These are phyloP conservation scores for Pseudomassariella vexata DNA, from an alignment of 2,329 filamentous ascomycete species.

Conservation along the genomic window DNA sequence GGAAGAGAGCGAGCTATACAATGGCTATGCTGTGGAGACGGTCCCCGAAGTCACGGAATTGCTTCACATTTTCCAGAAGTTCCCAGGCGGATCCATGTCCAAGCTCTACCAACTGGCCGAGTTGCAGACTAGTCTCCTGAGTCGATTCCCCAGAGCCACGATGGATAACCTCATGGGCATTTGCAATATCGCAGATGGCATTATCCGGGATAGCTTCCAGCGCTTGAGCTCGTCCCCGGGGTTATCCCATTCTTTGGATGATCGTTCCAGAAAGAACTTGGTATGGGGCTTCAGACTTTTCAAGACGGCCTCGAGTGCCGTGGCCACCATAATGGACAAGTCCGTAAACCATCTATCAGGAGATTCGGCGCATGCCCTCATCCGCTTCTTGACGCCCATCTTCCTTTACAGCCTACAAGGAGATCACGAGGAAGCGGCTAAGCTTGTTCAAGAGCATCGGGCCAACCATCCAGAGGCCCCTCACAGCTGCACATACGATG, in stretches of 20 bases:
- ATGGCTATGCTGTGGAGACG: conserved; percentile 23
- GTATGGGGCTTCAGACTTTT: conserved; percentile 38
- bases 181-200: conserved; percentile 17
- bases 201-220: conserved; percentile 23
- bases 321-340: conserved; percentile 47
- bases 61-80: conserved; percentile 35
- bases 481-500: conserved; percentile 33
- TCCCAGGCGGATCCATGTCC: conserved; percentile 34
- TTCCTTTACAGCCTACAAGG: conserved; percentile 34
- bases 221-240: conserved; percentile 12
- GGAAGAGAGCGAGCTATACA: conserved; percentile 23
- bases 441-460: conserved; percentile 25
- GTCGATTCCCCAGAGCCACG: conserved; percentile 37
- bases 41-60: conserved; percentile 29
- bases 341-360: conserved; percentile 44
- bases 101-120: conserved; percentile 37
- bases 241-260: conserved; percentile 11
- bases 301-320: conserved; percentile 30
- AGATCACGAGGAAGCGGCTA: conserved; percentile 27
- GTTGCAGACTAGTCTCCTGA: conserved; percentile 32
- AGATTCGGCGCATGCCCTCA: conserved; percentile 34
- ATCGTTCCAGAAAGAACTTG: conserved; percentile 28
- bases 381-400: conserved; percentile 38
- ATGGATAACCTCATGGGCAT: conserved; percentile 35
- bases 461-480: conserved; percentile 31